phyloP scores from a whole-genome alignment of 179 eudicot species.

The Monotropa hypopitys region DNA sequence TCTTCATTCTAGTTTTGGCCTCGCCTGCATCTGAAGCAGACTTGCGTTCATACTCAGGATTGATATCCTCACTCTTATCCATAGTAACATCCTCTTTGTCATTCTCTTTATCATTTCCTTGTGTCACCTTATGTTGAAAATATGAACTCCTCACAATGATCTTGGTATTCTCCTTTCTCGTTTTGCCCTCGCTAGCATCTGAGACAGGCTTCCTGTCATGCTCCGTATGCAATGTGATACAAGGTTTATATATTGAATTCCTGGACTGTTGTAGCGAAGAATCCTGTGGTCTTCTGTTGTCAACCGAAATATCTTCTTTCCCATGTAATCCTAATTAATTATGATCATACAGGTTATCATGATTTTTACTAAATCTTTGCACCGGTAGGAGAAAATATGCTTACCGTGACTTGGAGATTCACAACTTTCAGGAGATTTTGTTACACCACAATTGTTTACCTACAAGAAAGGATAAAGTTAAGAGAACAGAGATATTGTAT shows the following conservation, averaged over 20 bases:
- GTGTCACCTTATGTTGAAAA: conserved; percentile 21
- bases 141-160: conserved; percentile 24
- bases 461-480: conserved; percentile 15
- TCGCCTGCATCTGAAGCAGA: conserved; percentile 11
- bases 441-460: conserved; percentile 23
- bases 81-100: conserved; percentile 8
- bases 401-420: conserved; percentile 32
- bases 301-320: conserved; percentile 11
- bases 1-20: conserved; percentile 13
- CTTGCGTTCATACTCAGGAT: conserved; percentile 13
- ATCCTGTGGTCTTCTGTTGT: conserved; percentile 25
- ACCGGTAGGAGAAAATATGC: conserved; percentile 8
- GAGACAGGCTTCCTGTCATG: conserved; percentile 15
- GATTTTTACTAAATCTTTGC: not conserved
- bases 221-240: conserved; percentile 31
- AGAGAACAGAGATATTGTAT: not conserved
- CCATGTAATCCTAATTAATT: conserved; percentile 12
- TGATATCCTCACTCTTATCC: conserved; percentile 5
- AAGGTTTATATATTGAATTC: conserved; percentile 39
- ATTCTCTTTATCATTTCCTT: conserved; percentile 12
- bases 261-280: conserved; percentile 21
- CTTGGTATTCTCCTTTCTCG: conserved; percentile 12
- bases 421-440: conserved; percentile 13
- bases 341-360: not conserved
- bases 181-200: conserved; percentile 12